A percentile compares a stretch with the other conserved stretches of the same genome.
These are phyloP conservation scores for Glaciozyma martinii DNA, from an alignment of 768 basidiomycete genomes.

Conservation along the genomic window DNA sequence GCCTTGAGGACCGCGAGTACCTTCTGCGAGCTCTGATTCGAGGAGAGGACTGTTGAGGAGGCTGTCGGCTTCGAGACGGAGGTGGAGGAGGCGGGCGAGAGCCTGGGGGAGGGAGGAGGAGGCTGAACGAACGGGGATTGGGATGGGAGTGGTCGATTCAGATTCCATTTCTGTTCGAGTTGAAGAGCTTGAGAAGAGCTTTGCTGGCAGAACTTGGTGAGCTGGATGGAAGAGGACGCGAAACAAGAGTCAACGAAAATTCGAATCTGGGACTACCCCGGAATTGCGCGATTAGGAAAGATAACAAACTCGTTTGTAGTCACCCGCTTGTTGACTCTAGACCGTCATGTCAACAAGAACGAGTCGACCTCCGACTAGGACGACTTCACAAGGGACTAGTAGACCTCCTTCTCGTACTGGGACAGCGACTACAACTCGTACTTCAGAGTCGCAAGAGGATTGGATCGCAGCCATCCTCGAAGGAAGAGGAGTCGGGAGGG, in stretches of 20 bases:
- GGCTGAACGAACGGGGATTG: background rate
- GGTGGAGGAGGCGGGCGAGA: conserved; percentile 2
- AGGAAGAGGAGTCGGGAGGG: conserved; percentile 52
- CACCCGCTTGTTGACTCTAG: too few species aligned
- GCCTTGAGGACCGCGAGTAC: background rate
- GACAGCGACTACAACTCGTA: too few species aligned
- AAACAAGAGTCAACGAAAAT: too few species aligned
- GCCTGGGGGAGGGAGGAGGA: conserved; percentile 5
- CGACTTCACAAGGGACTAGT: too few species aligned
- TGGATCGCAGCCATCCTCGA: conserved; percentile 26
- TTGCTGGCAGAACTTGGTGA: too few species aligned
- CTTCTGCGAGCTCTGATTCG: conserved; percentile 4
- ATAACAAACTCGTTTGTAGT: too few species aligned
- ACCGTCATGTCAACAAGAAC: too few species aligned
- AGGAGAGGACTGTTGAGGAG: conserved; percentile 9
- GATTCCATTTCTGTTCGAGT: background rate
- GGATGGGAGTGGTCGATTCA: background rate
- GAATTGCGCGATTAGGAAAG: too few species aligned
- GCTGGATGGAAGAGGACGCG: too few species aligned
- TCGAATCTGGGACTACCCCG: too few species aligned
- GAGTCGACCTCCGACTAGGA: too few species aligned
- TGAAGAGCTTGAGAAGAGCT: background rate
- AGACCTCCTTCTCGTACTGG: too few species aligned
- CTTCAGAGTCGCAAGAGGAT: background rate
- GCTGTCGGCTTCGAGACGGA: conserved; percentile 5